Evolutionary conservation across 768 basidiomycete genomes (phyloP), one percentile per base, ranked within the genome.

Genomic region (Leccinum rimulosum): DNA sequence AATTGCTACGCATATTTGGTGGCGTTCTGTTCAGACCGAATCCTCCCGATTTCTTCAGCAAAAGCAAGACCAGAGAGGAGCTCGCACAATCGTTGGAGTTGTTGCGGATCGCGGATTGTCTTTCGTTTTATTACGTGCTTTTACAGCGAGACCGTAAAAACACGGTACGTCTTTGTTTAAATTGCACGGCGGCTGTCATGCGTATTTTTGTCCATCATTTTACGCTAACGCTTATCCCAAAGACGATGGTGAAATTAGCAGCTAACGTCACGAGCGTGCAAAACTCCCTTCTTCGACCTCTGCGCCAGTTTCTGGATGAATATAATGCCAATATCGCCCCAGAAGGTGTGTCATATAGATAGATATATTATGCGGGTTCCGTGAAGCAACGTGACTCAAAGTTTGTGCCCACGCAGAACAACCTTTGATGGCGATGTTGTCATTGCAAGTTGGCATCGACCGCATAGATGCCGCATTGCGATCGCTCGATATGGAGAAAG

Each of bases 41-140:
- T 56, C 84, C 87, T 0, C 76, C 79, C 0, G 82, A 83, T 59
- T 70, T 85, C 15, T 81, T 90, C 31, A 55, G 66, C 4, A 60
- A 68, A 10, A 50, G 64, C 27, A 70, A 72, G 14, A 68, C 80
- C 0, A 64, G 81, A 6, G 71, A 77, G 14, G 81, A 82, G 40
- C 75, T 90, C 15, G 74, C 81, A 33, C 76, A 82, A 27, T 82
- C 81, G 0, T 72, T 80, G 9, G 90, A 91, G 64, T 75, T 84
- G n/a, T 64, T 79, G 22, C 76, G 90, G 45, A 74, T 93, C 25
- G 78, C 81, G 0, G 88, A 91, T 61, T 84, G 82, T 61, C 73
- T 93, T 6, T 82, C 83, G 17, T 78, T 91, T 53, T 88, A 87
- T 66, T 91, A 87, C 62, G 77, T 87, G 35, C 74, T 91, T 17